phyloP scores from a whole-genome alignment of 768 basidiomycete genomes.

The Suillus americanus region DNA sequence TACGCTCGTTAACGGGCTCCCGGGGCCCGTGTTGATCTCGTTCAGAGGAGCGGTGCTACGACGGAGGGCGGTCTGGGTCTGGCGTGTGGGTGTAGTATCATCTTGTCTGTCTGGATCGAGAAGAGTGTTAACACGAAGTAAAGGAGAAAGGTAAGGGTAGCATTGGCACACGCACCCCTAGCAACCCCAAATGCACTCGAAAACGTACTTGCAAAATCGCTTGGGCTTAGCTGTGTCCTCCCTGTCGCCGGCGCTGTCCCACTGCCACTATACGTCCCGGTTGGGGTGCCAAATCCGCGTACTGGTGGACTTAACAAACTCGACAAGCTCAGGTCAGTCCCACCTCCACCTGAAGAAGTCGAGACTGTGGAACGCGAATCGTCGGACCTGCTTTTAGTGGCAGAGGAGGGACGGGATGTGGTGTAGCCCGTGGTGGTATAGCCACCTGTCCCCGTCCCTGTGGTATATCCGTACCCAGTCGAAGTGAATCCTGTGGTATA shows the following conservation, averaged over 20 bases:
- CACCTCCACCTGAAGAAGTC: slow-evolving; percentile 5
- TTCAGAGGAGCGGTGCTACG: neutral
- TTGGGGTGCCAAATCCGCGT: neutral
- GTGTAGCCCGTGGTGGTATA: slow-evolving; percentile 17
- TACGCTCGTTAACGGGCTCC: slow-evolving; percentile 71
- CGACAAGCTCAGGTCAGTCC: slow-evolving; percentile 21
- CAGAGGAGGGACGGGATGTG: slow-evolving; percentile 47
- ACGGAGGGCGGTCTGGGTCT: neutral
- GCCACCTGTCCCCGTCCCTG: slow-evolving; percentile 7
- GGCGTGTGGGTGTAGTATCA: slow-evolving; percentile 1
- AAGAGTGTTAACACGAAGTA: slow-evolving; percentile 54
- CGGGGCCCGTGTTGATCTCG: slow-evolving; percentile 45
- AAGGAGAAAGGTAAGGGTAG: slow-evolving; percentile 46
- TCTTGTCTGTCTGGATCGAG: neutral
- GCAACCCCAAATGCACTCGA: slow-evolving; percentile 42
- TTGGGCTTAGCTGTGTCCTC: slow-evolving; percentile 35
- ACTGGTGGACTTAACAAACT: slow-evolving; percentile 52
- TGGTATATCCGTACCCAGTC: slow-evolving; percentile 24
- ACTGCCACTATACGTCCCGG: slow-evolving; percentile 16
- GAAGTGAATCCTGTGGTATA: slow-evolving; percentile 22
- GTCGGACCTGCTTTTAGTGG: slow-evolving; percentile 42
- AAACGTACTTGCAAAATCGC: slow-evolving; percentile 37
- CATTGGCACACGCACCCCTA: slow-evolving; percentile 21
- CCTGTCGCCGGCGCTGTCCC: slow-evolving; percentile 19
- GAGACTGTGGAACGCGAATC: slow-evolving; percentile 29